A percentile compares a stretch with the other conserved stretches of the same genome.
phyloP scores from a whole-genome alignment of 441 rosid genomes.

The Populus hybrid region DNA sequence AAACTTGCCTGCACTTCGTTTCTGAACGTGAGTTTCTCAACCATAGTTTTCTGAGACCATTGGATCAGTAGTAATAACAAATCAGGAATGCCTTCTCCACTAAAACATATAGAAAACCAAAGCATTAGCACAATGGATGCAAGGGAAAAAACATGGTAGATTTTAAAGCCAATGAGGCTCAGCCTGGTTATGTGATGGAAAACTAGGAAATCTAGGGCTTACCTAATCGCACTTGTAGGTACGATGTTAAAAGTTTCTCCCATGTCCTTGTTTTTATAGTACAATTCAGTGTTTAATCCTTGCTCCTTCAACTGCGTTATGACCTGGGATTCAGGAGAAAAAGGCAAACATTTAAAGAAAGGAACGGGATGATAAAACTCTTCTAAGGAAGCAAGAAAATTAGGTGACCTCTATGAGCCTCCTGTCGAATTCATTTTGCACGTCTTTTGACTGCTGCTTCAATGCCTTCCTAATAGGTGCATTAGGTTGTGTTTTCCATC shows the following conservation, averaged over 20 bases:
- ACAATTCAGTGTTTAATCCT: slow-evolving; percentile 90
- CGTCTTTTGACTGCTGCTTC: slow-evolving; percentile 79
- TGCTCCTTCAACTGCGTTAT: slow-evolving; percentile 84
- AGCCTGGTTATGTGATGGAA: background rate
- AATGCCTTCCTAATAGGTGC: slow-evolving; percentile 72
- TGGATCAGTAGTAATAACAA: slow-evolving; percentile 74
- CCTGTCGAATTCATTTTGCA: slow-evolving; percentile 68
- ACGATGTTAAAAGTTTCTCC: slow-evolving; percentile 83
- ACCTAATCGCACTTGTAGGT: slow-evolving; percentile 96
- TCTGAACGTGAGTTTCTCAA: slow-evolving; percentile 81
- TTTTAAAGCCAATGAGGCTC: background rate
- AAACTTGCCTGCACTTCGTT: slow-evolving; percentile 73
- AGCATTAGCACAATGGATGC: slow-evolving; percentile 2
- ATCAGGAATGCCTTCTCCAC: slow-evolving; percentile 98
- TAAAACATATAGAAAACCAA: slow-evolving; percentile 25
- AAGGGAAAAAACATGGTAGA: background rate
- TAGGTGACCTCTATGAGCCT: slow-evolving; percentile 54
- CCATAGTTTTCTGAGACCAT: slow-evolving; percentile 97
- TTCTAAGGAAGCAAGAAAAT: slow-evolving; percentile 4
- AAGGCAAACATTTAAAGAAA: slow-evolving; percentile 9
- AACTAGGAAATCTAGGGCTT: slow-evolving; percentile 11
- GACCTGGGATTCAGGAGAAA: slow-evolving; percentile 44
- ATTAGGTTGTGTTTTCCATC: slow-evolving; percentile 78
- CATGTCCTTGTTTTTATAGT: slow-evolving; percentile 86
- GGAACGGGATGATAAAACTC: background rate